Evolutionary conservation across 2,329 filamentous ascomycete species (phyloP).

Genomic region (Plenodomus lindquistii): DNA sequence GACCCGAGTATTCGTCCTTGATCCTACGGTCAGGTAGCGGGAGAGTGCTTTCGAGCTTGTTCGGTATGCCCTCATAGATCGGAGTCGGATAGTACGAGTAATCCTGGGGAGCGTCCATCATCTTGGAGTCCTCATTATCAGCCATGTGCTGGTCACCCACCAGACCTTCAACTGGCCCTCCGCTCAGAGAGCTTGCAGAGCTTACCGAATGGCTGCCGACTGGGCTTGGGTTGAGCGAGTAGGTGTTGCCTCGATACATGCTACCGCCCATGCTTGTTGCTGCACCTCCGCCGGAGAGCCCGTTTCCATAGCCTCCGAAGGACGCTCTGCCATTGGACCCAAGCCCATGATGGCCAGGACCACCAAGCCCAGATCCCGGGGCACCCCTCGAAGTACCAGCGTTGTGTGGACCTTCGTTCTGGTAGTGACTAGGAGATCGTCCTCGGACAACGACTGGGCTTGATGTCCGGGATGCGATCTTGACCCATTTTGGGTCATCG

Average conservation of each 20-base stretch:
- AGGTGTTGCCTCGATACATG: conserved; percentile 41
- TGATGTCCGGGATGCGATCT: conserved; percentile 41
- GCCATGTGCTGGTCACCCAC: conserved; percentile 48
- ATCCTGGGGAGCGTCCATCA: conserved; percentile 48
- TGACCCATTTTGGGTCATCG: conserved; percentile 39
- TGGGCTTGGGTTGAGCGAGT: conserved; percentile 46
- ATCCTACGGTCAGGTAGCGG: conserved; percentile 44
- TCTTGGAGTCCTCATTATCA: conserved; percentile 43
- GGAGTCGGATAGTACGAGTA: conserved; percentile 54
- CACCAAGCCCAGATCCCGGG: conserved; percentile 36
- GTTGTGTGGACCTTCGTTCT: conserved; percentile 51
- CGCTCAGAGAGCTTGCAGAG: conserved; percentile 48
- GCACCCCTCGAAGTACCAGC: conserved; percentile 38
- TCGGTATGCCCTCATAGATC: conserved; percentile 47
- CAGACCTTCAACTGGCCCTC: conserved; percentile 47
- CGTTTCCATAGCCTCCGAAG: conserved; percentile 39
- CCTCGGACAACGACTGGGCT: conserved; percentile 48
- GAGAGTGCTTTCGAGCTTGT: conserved; percentile 37
- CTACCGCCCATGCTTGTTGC: conserved; percentile 34
- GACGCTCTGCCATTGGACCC: conserved; percentile 64
- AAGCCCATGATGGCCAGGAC: conserved; percentile 58
- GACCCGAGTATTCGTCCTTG: conserved; percentile 49
- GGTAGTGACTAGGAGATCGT: conserved; percentile 49
- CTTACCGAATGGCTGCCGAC: conserved; percentile 50
- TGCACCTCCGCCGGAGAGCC: conserved; percentile 34